Evolutionary conservation across 108 stramenopile species (phyloP), one percentile per base, ranked within the genome.

Genomic region (Nitzschia palea): DNA sequence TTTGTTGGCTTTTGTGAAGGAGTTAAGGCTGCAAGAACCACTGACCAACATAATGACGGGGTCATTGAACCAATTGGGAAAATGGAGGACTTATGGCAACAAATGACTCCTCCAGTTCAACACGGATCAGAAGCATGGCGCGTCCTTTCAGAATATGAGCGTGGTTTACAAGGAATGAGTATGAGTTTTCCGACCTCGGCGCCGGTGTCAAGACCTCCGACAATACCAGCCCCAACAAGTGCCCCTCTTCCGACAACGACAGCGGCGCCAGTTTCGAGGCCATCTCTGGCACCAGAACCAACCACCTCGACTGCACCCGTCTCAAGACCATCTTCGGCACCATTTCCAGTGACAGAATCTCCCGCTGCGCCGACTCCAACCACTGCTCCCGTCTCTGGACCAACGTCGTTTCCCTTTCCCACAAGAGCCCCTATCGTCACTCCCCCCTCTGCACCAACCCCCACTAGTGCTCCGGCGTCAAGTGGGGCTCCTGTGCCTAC

Each of bases 161-260:
- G 59, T 14, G 40, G 33, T 1, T 43, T 60, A 23, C 50, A 45
- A 30, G 51, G 45, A 33, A 65, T 73, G 55, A 47, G 44, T 20
- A 73, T 65, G 71, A 65, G 63, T 29, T 65, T 73, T 62, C 59
- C 34, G 36, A 45, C 22, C 14, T 34, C 55, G 1, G 28, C 17
- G 12, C 55, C 55, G 2, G 28, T 27, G 15, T 14, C 55, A 29
- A 17, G 31, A 0, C 30, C 42, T 44, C 35, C 42, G 14, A 56
- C 68, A 10, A 47, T 29, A 3, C 5, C 5, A 48, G 15, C 35
- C 30, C 37, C 59, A 2, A 42, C 25, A 6, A 15, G 32, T 2
- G n/a, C 31, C 23, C 25, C 59, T 12, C 14, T 26, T 1, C 51
- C 33, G 35, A 37, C 33, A n/a, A 51, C 65, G 12, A 53, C 52